Base-by-base conservation (phyloP, 768 basidiomycete genomes). In the Lentinus tigrinus region DNA sequence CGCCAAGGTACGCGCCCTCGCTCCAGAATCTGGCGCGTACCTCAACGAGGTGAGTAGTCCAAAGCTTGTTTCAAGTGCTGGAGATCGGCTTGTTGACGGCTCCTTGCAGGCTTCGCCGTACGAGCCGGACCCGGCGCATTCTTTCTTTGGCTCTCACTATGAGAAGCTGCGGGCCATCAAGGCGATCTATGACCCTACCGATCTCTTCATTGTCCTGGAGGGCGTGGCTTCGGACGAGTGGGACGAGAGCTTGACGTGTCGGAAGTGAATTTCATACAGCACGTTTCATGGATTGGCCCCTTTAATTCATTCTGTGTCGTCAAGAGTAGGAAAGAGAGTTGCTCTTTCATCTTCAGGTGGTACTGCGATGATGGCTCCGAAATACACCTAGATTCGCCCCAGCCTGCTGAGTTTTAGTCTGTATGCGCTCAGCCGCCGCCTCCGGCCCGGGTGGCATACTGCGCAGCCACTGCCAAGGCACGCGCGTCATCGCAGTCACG, bases 171-270 rank as follows among this genome's bases (percentile, higher is more conserved):
- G 72, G 58, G 58, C 52, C 1, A 78, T 83, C 66, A 83, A 83
- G 64, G 34, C 54, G 8, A 72, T 67, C 56, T 78, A 81, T 50
- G 82, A 84, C 65, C 76, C 80, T 0, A 52, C 65, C 10, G 70
- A 65, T 19, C 52, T 83, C 16, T 84, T 83, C 63, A 64, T 82
- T 11, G 77, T 82, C 21, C 57, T 65, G 0, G 65, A 70, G 27
- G 83, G 81, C 3, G 79, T 84, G 0, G 81, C 79, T 1, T 78
- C 78, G 2, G 79, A 82, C 16, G 72, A 78, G 2, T 83, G 81
- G 80, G 78, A 79, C 60, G 54, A 54, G 4, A 47, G 43, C 6
- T 51, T 71, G 43, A 65, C 52, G 7, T 71, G 70, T 52, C 67
- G 60, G 49, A 42, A 42, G 4, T 55, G 31, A 47, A 31, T 11